phyloP scores from a whole-genome alignment of 257 asterid genomes.

The Fraxinus anomala region DNA sequence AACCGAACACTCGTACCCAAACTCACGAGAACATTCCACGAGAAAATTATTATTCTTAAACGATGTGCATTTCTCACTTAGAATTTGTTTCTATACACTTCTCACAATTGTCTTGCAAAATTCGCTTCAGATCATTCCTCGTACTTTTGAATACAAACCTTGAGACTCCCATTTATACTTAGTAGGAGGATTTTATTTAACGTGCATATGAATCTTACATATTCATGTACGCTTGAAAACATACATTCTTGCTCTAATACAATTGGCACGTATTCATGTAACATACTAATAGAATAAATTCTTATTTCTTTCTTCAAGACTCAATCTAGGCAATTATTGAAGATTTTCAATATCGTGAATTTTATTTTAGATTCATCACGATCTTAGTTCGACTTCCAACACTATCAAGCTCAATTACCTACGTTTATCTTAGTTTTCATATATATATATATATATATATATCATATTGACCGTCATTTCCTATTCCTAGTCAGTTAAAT shows the following conservation, averaged over 20 bases:
- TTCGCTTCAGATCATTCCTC: neutral
- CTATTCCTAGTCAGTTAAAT: no score
- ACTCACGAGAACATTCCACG: no score
- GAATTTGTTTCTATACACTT: no score
- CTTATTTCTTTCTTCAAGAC: neutral
- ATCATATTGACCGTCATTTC: no score
- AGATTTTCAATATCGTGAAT: neutral
- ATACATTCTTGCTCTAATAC: neutral
- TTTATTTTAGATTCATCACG: neutral
- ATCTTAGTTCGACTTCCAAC: neutral
- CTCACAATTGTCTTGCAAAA: neutral
- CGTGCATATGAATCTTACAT: no score
- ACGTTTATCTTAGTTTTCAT: no score
- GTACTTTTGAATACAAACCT: neutral
- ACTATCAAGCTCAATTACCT: neutral
- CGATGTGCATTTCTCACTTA: no score
- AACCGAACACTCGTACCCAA: no score
- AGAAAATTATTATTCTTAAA: no score
- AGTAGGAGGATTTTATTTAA: no score
- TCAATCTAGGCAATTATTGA: neutral
- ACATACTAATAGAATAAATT: neutral
- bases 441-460: no score
- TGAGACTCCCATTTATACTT: no score
- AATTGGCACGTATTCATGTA: neutral
- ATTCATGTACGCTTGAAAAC: neutral